Evolutionary conservation across 768 basidiomycete species (phyloP), one percentile per base, ranked within the genome.

Genomic region (Boletus tylopilopsis): DNA sequence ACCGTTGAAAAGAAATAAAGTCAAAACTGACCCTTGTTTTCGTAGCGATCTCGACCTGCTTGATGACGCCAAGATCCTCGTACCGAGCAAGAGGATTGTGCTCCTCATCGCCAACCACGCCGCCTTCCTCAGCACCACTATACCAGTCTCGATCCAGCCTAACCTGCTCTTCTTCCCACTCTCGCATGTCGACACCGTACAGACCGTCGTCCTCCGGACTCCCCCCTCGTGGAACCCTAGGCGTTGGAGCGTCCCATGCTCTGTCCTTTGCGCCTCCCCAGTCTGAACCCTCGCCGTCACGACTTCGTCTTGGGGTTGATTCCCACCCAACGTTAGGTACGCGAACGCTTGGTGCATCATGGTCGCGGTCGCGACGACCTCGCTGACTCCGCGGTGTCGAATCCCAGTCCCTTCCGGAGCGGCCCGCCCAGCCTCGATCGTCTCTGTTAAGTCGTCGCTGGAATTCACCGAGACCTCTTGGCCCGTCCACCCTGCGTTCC

Each of bases 161-260:
- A 12, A 93, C 78, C 66, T 96, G 93, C 66, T 98, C 96, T 60
- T 97, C 95, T 67, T 97, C 96, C 96, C 95, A 99, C 61, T 96
- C 95, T 42, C 88, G 76, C 37, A 79, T 76, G 63, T 94, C 88
- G 24, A 94, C 67, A 8, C 79, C 82, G 18, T 81, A 68, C 13
- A 78, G 77, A 22, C 71, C 78, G 43, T 80, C 84, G 27, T 84
- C 85, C 39, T 89, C 87, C 6, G 84, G 82, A 54, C 86, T 89
- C 0, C 74, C 79, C 4, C 79, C 84, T 58, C 89, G 73, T 2
- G 77, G 75, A 39, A 73, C 75, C 39, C 87, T 76, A 5, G 90
- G 90, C 0, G 90, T 93, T 1, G 88, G 88, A 7, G 90, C 89
- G 70, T 93, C 90, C 90, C 90, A 92, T 53, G 76, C 71, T 51